Conservation (phyloP, 169 alveolate genomes). For the Plasmodium falciparum region DNA sequence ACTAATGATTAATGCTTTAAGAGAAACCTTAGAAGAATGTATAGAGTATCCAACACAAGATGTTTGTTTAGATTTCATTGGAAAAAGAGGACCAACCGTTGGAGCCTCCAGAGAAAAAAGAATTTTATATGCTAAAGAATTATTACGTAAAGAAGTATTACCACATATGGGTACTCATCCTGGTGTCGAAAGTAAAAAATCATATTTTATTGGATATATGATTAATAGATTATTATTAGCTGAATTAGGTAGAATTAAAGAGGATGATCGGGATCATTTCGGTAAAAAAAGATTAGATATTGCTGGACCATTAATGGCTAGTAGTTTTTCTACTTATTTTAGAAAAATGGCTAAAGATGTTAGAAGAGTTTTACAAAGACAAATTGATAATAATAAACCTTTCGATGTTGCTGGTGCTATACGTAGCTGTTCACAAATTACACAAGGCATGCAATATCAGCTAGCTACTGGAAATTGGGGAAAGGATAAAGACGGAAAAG, state of each 20-base stretch:
- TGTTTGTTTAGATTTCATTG: conserved; percentile 91
- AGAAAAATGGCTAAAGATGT: conserved; percentile 96
- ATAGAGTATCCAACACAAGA: conserved; percentile 95
- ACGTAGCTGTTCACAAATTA: conserved; percentile 91
- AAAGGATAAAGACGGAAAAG: conserved; percentile 96
- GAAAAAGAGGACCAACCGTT: conserved; percentile 97
- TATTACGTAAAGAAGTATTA: conserved; percentile 96
- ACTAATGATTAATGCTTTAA: conserved; percentile 96
- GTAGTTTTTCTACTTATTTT: conserved; percentile 96
- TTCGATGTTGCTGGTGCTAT: conserved; percentile 94
- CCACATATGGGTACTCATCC: conserved; percentile 98
- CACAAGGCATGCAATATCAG: conserved; percentile 92
- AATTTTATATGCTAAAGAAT: conserved; percentile 95
- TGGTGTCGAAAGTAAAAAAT: conserved; percentile 95
- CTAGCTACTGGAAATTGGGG: conserved; percentile 97
- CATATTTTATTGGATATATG: conserved; percentile 99
- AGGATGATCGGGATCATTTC: conserved; percentile 99
- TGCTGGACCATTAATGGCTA: conserved; percentile 98
- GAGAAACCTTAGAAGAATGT: conserved; percentile 97
- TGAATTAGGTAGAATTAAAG: conserved; percentile 96
- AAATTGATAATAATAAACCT: conserved; percentile 92
- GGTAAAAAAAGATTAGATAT: conserved; percentile 99
- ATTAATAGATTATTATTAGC: conserved; percentile 96
- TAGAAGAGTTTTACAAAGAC: conserved; percentile 92
- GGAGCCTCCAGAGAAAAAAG: conserved; percentile 94